Percentiles rank a stretch among this genome's conserved stretches.
Conservation (phyloP, 495 filamentous ascomycete species). For the Xylaria telfairii region DNA sequence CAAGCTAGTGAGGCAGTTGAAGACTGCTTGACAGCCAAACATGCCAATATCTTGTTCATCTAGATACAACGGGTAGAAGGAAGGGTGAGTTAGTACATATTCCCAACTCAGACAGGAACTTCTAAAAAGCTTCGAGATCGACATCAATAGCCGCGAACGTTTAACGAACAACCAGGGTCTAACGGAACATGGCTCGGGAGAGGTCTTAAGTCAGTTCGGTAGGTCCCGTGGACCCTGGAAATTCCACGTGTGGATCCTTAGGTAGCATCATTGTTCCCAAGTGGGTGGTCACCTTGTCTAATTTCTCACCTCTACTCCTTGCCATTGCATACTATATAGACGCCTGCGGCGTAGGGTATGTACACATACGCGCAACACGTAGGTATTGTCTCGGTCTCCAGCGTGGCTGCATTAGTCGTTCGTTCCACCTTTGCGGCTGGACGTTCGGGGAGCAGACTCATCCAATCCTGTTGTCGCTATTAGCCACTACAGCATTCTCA, state of each 20-base stretch:
- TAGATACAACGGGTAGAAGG: background rate
- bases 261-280: constrained; percentile 12
- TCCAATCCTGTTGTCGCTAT: constrained; percentile 17
- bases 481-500: constrained; percentile 13
- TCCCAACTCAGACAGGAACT: background rate
- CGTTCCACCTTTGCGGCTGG: constrained; percentile 22
- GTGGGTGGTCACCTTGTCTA: constrained; percentile 15
- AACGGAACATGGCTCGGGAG: constrained; percentile 1
- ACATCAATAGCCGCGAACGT: background rate
- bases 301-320: constrained; percentile 20
- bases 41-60: background rate
- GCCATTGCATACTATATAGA: constrained; percentile 11
- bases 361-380: background rate
- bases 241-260: constrained; percentile 21
- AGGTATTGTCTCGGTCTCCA: constrained; percentile 23
- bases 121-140: background rate
- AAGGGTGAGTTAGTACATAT: background rate
- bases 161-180: background rate
- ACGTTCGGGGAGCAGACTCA: background rate
- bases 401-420: constrained; percentile 21
- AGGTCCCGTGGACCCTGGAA: constrained; percentile 15
- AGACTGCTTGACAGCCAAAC: background rate
- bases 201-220: constrained; percentile 11
- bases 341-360: background rate
- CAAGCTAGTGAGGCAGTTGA: background rate